phyloP scores from a whole-genome alignment of 2,329 filamentous ascomycete species.

The Leptographium flavum region DNA sequence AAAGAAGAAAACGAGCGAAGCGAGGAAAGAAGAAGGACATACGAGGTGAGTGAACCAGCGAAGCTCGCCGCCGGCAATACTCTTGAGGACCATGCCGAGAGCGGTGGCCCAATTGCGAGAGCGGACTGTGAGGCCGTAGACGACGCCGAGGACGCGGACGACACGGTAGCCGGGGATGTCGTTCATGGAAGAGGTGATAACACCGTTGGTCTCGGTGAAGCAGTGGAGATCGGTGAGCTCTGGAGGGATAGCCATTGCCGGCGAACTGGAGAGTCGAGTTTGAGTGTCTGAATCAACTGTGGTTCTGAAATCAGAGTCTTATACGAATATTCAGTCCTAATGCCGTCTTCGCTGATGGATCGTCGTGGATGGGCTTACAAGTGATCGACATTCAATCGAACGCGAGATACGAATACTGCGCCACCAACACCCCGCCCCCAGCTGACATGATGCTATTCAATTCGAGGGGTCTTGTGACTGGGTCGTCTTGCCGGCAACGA shows the following conservation, averaged over 20 bases:
- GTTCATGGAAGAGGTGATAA: constrained; percentile 50
- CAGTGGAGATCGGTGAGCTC: constrained; percentile 31
- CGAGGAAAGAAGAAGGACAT: constrained; percentile 7
- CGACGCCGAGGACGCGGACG: constrained; percentile 40
- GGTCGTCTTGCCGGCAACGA: no score
- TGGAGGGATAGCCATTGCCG: constrained; percentile 8
- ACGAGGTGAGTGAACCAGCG: constrained; percentile 42
- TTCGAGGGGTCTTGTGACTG: no score
- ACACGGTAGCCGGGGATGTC: constrained; percentile 48
- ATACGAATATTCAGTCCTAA: no score
- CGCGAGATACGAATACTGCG: background rate
- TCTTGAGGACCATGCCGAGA: constrained; percentile 41
- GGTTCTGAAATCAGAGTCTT: no score
- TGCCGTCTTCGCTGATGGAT: no score
- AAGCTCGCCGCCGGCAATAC: constrained; percentile 43
- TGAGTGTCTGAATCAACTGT: background rate
- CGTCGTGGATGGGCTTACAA: no score
- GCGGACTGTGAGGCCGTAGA: constrained; percentile 24
- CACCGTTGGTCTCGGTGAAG: constrained; percentile 38
- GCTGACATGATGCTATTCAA: background rate
- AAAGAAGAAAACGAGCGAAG: background rate
- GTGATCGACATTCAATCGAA: no score
- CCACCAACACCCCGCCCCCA: background rate
- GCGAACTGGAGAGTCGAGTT: background rate
- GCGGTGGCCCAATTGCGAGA: constrained; percentile 44